Conservation (phyloP, 1,284 basidiomycete genomes). For the Entoloma clypeatum region DNA sequence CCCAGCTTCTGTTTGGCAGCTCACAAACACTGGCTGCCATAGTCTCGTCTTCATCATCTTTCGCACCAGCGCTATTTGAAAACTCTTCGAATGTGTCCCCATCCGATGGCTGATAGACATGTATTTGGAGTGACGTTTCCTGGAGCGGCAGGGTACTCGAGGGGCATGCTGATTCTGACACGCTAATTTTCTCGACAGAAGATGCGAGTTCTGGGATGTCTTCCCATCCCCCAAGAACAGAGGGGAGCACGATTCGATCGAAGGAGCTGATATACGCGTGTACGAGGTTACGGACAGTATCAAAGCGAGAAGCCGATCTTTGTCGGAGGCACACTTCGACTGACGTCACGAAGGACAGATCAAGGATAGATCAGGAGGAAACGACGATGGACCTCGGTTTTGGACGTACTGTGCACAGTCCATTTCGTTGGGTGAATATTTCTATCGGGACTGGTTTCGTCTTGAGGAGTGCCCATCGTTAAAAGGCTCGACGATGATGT, state of each 20-base stretch:
- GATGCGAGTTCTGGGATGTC: constrained; percentile 64
- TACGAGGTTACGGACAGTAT: constrained; percentile 65
- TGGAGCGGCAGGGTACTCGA: constrained; percentile 52
- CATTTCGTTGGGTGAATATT: constrained; percentile 10
- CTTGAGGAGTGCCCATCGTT: constrained; percentile 18
- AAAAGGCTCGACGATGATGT: too few relatives aligned
- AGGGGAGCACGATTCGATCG: constrained; percentile 61
- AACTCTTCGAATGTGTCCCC: constrained; percentile 77
- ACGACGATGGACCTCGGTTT: background rate
- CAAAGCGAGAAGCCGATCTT: constrained; percentile 65
- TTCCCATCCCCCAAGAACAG: constrained; percentile 71
- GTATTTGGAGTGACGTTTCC: constrained; percentile 68
- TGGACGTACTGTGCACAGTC: constrained; percentile 19
- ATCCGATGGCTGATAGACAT: constrained; percentile 82
- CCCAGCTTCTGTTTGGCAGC: constrained; percentile 77
- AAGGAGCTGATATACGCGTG: constrained; percentile 57
- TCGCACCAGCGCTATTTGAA: constrained; percentile 52
- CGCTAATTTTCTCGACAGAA: constrained; percentile 76
- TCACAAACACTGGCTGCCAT: constrained; percentile 86
- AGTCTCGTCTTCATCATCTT: constrained; percentile 69
- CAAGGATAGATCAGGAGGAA: constrained; percentile 1
- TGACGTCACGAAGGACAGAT: constrained; percentile 34
- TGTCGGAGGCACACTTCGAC: constrained; percentile 81
- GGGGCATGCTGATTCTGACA: constrained; percentile 64
- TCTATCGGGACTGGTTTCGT: constrained; percentile 5